Base-by-base conservation (phyloP, 2,329 filamentous ascomycete genomes). In the Colletotrichum sp. region DNA sequence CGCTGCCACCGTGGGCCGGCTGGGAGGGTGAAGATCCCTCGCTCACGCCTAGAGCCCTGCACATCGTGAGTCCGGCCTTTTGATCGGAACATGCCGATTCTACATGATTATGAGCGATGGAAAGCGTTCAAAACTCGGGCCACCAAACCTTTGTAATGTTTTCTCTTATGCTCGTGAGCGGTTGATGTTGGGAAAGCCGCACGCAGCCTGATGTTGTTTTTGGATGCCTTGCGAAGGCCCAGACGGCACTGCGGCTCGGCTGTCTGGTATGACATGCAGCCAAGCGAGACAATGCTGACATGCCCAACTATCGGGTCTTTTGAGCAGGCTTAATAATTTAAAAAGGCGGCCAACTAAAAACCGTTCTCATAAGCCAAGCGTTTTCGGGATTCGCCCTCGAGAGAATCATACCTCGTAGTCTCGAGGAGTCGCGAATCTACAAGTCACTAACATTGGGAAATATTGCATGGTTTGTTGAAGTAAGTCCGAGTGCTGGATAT, bases 111-210 rank as follows among this genome's bases (percentile, higher is more conserved):
- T 21, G 18, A 47, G 43, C 11, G 2, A 8, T 0, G 3, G 5
- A 4, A 1, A 0, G 4, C 3, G 7, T n/a, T 1, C 0, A 47
- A 47, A 6, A 21, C 1, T 21, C 9, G n/a, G n/a, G n/a, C 4
- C 3, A 3, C n/a, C 43, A 47, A 21, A 13, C n/a, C 6, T 47
- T 21, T 1, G 18, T 3, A 47, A 47, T 3, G 43, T 13, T 1
- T 47, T 3, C 1, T 47, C 3, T 13, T 12, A 47, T 8, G 38
- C 18, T 43, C 5, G 3, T 47, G 43, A 21, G n/a, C 43, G 43
- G 11, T 11, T 47, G n/a, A 21, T 47, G 43, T 13, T 9, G 9
- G 43, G 7, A 47, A 21, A 47, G 43, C 43, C 0, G 0, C 43
- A 1, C n/a, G 43, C n/a, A 47, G 43, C 43, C 43, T 47, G 43